Conservation (phyloP, 371 early-diverging fungal species). For the Parasitella parasitica region DNA sequence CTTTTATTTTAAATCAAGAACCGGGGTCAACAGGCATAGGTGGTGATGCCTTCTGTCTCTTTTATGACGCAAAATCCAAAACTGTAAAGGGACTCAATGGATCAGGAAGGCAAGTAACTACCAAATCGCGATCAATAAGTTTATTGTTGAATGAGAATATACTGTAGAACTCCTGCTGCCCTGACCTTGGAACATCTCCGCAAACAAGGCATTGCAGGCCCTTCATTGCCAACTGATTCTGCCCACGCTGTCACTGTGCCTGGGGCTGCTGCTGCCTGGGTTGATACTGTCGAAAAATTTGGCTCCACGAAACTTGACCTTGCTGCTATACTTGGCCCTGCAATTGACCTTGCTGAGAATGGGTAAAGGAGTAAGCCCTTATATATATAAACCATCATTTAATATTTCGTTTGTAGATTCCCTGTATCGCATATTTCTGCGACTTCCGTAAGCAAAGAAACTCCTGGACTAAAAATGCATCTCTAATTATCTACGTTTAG, state of each 20-base stretch:
- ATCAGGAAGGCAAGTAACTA: slow-evolving; percentile 60
- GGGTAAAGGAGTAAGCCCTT: slow-evolving; percentile 43
- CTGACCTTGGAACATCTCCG: slow-evolving; percentile 54
- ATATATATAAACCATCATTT: not conserved
- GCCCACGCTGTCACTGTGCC: slow-evolving; percentile 78
- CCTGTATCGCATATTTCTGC: slow-evolving; percentile 44
- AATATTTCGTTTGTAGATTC: slow-evolving; percentile 21
- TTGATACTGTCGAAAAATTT: slow-evolving; percentile 67
- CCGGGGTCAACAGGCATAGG: slow-evolving; percentile 90
- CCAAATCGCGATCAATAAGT: not conserved
- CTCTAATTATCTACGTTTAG: too few relatives aligned
- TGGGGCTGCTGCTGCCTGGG: slow-evolving; percentile 83
- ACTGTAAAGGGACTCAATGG: slow-evolving; percentile 71
- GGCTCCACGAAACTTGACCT: slow-evolving; percentile 71
- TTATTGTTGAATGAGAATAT: not conserved
- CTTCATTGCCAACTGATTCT: slow-evolving; percentile 44
- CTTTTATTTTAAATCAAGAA: slow-evolving; percentile 40
- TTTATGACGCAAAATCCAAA: slow-evolving; percentile 65
- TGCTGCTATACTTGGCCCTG: slow-evolving; percentile 64
- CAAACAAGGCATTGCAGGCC: slow-evolving; percentile 28
- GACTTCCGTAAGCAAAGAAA: slow-evolving; percentile 14
- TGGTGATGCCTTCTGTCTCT: slow-evolving; percentile 89
- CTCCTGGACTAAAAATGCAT: not conserved
- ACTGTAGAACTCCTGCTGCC: slow-evolving; percentile 56
- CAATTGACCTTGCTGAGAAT: slow-evolving; percentile 69